A percentile compares a stretch with the other conserved stretches of the same genome.
Conservation (phyloP, 2,329 filamentous ascomycete species). For the Pseudogymnoascus sp. region DNA sequence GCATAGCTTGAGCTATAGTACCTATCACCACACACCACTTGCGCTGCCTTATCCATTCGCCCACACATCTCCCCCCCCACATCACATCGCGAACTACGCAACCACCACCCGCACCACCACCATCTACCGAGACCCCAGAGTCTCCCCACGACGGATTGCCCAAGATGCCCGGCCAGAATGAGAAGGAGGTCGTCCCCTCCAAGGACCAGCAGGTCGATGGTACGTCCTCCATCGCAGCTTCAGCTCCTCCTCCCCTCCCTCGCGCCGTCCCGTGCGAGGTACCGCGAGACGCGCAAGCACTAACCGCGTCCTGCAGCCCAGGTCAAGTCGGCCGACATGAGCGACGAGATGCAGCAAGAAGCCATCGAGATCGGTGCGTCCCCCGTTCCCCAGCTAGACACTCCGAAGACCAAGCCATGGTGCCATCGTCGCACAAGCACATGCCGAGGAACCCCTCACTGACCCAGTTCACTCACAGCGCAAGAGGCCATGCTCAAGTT, state of each 20-base stretch:
- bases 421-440: not conserved
- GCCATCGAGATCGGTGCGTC: constrained; percentile 87
- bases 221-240: constrained; percentile 15
- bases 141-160: constrained; percentile 4
- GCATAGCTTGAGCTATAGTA: not conserved
- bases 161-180: constrained; percentile 24
- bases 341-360: constrained; percentile 94
- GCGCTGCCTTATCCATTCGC: not conserved
- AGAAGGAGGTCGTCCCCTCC: constrained; percentile 1
- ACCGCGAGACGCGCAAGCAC: not conserved
- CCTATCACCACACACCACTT: not conserved
- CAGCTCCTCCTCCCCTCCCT: constrained; percentile 10
- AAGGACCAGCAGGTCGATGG: constrained; percentile 28
- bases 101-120: not conserved
- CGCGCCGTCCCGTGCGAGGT: not conserved
- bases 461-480: constrained; percentile 37
- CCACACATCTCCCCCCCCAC: not conserved
- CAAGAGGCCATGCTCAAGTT: constrained; percentile 65
- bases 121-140: not conserved
- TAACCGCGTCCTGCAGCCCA: constrained; percentile 52
- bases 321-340: constrained; percentile 98
- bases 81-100: not conserved
- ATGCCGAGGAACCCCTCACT: constrained; percentile 17
- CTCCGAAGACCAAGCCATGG: constrained; percentile 50
- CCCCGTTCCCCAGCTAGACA: constrained; percentile 22